phyloP scores from a whole-genome alignment of 768 basidiomycete species.

The Kwoniella botswanensis region DNA sequence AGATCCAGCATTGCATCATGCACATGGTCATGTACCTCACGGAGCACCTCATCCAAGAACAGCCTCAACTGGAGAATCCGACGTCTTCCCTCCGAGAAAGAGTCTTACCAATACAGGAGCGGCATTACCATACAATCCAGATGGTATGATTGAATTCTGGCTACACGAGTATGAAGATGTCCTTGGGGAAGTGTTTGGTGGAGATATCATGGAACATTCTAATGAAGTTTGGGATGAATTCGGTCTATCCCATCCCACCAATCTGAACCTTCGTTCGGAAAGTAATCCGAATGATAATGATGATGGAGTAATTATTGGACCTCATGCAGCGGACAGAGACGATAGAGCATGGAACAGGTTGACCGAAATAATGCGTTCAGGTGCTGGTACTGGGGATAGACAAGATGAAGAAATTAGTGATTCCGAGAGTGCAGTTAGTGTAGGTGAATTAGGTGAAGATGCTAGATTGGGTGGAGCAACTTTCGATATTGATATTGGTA shows the following conservation, averaged over 20 bases:
- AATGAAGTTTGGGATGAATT: slow-evolving; percentile 29
- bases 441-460: slow-evolving; percentile 85
- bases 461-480: slow-evolving; percentile 62
- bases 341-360: slow-evolving; percentile 78
- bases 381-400: slow-evolving; percentile 58
- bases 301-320: slow-evolving; percentile 59
- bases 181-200: slow-evolving; percentile 63
- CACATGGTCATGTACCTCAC: slow-evolving; percentile 11
- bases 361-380: slow-evolving; percentile 71
- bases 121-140: slow-evolving; percentile 80
- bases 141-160: slow-evolving; percentile 86
- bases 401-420: slow-evolving; percentile 80
- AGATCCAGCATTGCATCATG: slow-evolving; percentile 38
- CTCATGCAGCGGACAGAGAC: slow-evolving; percentile 40
- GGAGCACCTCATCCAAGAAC: slow-evolving; percentile 6
- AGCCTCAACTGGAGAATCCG: slow-evolving; percentile 70
- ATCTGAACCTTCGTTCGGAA: neutral
- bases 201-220: slow-evolving; percentile 49
- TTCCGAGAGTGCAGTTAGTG: slow-evolving; percentile 87
- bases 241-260: slow-evolving; percentile 42
- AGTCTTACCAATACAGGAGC: slow-evolving; percentile 84
- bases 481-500: slow-evolving; percentile 39
- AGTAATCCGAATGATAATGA: neutral
- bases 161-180: slow-evolving; percentile 93
- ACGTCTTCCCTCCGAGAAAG: slow-evolving; percentile 87